A percentile compares a stretch with the other conserved stretches of the same genome.
phyloP scores from a whole-genome alignment of 768 basidiomycete species.

The Boletus rex-veris region DNA sequence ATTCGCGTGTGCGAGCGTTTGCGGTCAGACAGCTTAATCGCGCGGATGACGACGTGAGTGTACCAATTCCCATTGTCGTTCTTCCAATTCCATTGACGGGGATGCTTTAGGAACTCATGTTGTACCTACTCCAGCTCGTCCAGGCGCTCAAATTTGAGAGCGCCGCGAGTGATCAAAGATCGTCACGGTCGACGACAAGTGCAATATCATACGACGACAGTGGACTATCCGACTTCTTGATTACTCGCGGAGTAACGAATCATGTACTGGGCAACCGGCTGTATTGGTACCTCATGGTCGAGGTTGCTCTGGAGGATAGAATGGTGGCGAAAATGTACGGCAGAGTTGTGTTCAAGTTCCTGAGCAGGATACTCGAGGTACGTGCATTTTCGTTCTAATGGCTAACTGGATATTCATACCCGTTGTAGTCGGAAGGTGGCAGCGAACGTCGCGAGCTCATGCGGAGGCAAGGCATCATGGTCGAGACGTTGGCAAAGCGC shows the following conservation, averaged over 20 bases:
- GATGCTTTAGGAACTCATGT: slow-evolving; percentile 68
- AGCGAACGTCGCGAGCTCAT: slow-evolving; percentile 82
- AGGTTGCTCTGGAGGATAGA: slow-evolving; percentile 84
- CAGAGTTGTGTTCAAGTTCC: slow-evolving; percentile 84
- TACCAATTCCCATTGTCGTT: neutral
- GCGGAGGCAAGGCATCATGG: slow-evolving; percentile 85
- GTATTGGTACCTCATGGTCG: slow-evolving; percentile 98
- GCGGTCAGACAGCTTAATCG: slow-evolving; percentile 87
- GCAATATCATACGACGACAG: slow-evolving; percentile 88
- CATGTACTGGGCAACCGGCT: slow-evolving; percentile 84
- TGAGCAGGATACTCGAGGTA: slow-evolving; percentile 85
- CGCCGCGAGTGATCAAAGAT: slow-evolving; percentile 69
- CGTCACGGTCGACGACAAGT: slow-evolving; percentile 66
- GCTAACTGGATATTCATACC: neutral
- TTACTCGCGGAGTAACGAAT: slow-evolving; percentile 79
- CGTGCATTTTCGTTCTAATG: slow-evolving; percentile 5
- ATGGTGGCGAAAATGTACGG: slow-evolving; percentile 92
- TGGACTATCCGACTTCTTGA: slow-evolving; percentile 90
- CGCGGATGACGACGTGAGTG: slow-evolving; percentile 89
- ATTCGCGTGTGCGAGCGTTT: slow-evolving; percentile 89
- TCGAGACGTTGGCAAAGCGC: slow-evolving; percentile 79
- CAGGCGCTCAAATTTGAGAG: slow-evolving; percentile 98
- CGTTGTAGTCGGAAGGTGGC: slow-evolving; percentile 64
- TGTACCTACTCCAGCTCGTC: slow-evolving; percentile 94
- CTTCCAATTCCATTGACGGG: neutral